Evolutionary conservation across 805 yeast species (phyloP), one percentile per base, ranked within the genome.

Genomic region (Clavispora asparagi): DNA sequence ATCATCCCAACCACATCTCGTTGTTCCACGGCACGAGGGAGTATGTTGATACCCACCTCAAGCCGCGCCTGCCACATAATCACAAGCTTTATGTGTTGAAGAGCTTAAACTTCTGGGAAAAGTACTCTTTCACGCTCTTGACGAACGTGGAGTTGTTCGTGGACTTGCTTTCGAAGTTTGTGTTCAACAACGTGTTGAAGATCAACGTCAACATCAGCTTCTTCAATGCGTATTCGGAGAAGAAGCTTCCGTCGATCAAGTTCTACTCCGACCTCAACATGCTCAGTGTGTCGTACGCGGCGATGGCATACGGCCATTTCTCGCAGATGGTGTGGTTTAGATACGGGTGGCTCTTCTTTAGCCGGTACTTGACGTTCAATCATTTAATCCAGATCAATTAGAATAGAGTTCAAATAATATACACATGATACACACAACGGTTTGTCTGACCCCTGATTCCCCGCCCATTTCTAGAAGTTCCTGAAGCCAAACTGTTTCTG

Each of bases 311-410:
- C 52, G 95, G 86, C 3, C 98, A 94, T 65, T 73, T 74, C 51
- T 81, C 95, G 1, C 99, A 94, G 63, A 87, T 94, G 87, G 91
- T 85, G 8, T 92, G 97, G 97, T 94, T 85, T 63, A 75, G 99
- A 54, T 87, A 86, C 70, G 83, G 89, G 1, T 94, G 97, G 97
- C 71, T 94, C 60, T 48, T 78, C 6, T 64, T 83, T 13, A 85
- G 96, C 49, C 73, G 91, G 50, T 92, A 89, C 65, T 78, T 87
- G 72, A 81, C 83, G 38, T 77, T 78, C 43, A 91, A 92, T 64
- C 90, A 87, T 57, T 69, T 87, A 52, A 67, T 72, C 28, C 64
- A 60, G 40, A 41, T 59, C 19, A 31, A 43, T 39, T 49, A 40
- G 41, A 14, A 38, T n/a, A 13, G 9, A 27, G 31, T 16, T 19